A percentile compares a stretch with the other conserved stretches of the same genome.
Evolutionary conservation across 257 asterid species (phyloP).

Genomic region (Penstemon davidsonii): DNA sequence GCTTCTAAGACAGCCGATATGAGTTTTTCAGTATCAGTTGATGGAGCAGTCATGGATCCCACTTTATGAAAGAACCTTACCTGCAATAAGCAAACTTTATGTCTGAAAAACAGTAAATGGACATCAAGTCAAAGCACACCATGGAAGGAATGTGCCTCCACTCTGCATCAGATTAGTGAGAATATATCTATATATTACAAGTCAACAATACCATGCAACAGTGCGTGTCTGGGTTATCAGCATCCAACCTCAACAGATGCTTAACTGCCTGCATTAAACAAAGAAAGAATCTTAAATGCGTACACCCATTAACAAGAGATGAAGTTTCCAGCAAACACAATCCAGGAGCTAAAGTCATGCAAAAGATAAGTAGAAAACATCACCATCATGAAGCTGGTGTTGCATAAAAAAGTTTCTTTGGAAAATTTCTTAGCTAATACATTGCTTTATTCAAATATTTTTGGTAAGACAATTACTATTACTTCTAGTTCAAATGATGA

Average conservation of each 20-base stretch:
- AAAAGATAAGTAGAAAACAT: no score
- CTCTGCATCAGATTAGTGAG: no score
- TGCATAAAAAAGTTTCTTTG: no score
- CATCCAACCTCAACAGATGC: constrained; percentile 77
- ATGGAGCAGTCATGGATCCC: constrained; percentile 68
- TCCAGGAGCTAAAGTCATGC: not conserved
- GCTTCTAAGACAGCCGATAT: constrained; percentile 81
- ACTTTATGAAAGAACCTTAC: constrained; percentile 78
- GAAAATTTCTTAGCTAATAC: no score
- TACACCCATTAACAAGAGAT: constrained; percentile 13
- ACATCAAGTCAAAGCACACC: no score
- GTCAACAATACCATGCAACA: constrained; percentile 73
- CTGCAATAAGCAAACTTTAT: constrained; percentile 41
- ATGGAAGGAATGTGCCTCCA: no score
- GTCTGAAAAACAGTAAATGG: no score
- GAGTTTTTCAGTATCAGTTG: constrained; percentile 69
- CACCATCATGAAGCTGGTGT: no score
- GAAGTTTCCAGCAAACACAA: constrained; percentile 9
- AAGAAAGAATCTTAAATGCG: constrained; percentile 20
- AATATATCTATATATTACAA: not conserved
- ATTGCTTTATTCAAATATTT: no score
- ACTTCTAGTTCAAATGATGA: constrained; percentile 20
- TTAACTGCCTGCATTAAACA: constrained; percentile 68
- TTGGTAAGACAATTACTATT: no score
- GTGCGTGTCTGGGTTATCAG: constrained; percentile 79